Evolutionary conservation across 1,284 basidiomycete species (phyloP), one percentile per base, ranked within the genome.

Genomic region (Malassezia japonica): DNA sequence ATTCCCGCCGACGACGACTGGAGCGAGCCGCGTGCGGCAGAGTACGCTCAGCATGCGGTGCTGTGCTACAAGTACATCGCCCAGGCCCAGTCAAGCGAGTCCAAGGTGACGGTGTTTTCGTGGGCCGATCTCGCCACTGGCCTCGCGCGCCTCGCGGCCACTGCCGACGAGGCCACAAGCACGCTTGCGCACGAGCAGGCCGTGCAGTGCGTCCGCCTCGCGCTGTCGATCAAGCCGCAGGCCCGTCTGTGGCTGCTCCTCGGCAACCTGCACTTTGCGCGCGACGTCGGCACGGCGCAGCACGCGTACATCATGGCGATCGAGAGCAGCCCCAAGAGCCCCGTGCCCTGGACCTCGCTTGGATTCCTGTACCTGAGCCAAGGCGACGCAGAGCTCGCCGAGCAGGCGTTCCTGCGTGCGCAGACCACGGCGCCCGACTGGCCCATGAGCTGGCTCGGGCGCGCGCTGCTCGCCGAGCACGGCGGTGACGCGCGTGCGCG

Each of bases 381-480:
- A 59, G 78, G 80, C 24, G 92, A 98, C 71, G 65, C 79, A 0
- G 85, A 88, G 51, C 77, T 98, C 27, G 89, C 91, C 0, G 86
- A 86, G 59, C 83, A 91, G 67, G 83, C 86, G 1, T 82, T 99
- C 63, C 80, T 84, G 62, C 83, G 83, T 57, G 87, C 91, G 13
- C 92, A 96, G 71, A 84, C 84, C 10, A 78, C 91, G 18, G 89
- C 96, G 75, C 88, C 94, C 2, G 92, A 96, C 65, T 85, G 83
- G 74, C 80, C 85, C 0, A 72, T 83, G 24, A 83, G 89, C n/a
- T 98, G 94, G 94, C 79, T 94, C 13, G 94, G 91, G 0, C 90
- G 92, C 70, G 89, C 84, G 5, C 74, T 94, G 34, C 42, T 48
- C 24, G 88, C 89, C 15, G 79, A 79, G 13, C 73, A 76, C 35